These are phyloP conservation scores for Thalia dealbata DNA, from an alignment of 176 grass and related monocot genomes.

Conservation along the genomic window DNA sequence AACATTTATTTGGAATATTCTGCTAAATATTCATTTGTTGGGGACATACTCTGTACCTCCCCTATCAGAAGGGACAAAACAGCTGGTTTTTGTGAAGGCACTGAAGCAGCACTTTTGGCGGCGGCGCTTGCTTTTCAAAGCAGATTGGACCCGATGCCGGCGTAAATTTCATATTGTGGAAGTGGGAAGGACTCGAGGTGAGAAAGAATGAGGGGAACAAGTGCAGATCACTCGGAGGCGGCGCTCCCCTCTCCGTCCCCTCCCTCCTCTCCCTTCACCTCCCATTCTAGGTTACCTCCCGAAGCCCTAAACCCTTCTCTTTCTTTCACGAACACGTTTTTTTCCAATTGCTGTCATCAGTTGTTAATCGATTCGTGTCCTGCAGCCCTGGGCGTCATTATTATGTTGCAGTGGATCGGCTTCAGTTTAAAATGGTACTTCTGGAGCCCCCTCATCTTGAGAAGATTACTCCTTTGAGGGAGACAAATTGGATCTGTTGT, in stretches of 20 bases:
- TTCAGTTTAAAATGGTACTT: slow-evolving; percentile 19
- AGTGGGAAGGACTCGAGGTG: too few relatives aligned
- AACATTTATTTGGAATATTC: too few relatives aligned
- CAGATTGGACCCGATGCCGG: too few relatives aligned
- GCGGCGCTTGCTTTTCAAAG: neutral
- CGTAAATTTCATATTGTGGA: too few relatives aligned
- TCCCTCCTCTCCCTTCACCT: neutral
- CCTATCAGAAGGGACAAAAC: too few relatives aligned
- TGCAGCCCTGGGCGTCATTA: slow-evolving; percentile 7
- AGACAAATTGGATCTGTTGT: neutral
- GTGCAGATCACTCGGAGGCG: neutral
- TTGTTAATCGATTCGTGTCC: neutral
- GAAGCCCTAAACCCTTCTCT: neutral
- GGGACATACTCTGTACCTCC: too few relatives aligned
- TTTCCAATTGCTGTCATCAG: neutral
- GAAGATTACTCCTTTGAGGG: neutral
- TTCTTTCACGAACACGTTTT: neutral
- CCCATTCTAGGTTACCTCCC: neutral
- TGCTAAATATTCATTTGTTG: too few relatives aligned
- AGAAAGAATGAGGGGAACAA: neutral
- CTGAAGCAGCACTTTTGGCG: too few relatives aligned
- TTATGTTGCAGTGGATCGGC: slow-evolving; percentile 16
- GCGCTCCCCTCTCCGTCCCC: neutral
- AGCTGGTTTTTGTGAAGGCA: too few relatives aligned
- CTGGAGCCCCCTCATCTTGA: neutral